phyloP scores from a whole-genome alignment of 495 filamentous ascomycete species.

The Podospora tetraspora region DNA sequence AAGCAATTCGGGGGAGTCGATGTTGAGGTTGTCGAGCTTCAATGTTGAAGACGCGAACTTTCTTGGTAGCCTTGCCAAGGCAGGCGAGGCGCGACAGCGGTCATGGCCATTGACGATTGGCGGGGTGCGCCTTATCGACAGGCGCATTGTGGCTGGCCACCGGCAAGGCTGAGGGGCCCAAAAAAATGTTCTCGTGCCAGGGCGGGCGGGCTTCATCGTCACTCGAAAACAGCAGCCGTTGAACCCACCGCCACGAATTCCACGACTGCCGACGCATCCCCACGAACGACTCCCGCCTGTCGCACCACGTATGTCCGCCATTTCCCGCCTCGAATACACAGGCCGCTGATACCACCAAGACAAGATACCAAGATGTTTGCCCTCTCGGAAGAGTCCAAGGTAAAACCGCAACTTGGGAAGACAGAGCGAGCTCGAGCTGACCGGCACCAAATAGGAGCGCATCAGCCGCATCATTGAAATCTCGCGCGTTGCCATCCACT shows the following conservation, averaged over 20 bases:
- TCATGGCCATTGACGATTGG: neutral
- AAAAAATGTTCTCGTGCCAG: neutral
- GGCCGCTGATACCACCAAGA: neutral
- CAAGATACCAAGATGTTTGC: slow-evolving; percentile 58
- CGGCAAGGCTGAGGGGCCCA: neutral
- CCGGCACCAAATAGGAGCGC: slow-evolving; percentile 64
- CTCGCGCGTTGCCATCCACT: slow-evolving; percentile 93
- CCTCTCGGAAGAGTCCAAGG: slow-evolving; percentile 96
- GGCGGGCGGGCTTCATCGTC: neutral
- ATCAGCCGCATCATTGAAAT: slow-evolving; percentile 92
- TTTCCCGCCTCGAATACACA: neutral
- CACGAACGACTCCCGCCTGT: neutral
- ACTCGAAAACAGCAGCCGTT: neutral
- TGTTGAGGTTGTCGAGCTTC: neutral
- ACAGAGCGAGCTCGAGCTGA: slow-evolving; percentile 4
- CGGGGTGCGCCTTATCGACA: neutral
- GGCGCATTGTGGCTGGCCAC: neutral
- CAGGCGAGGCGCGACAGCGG: neutral
- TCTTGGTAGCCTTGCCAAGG: neutral
- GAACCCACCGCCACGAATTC: neutral
- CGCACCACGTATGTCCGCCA: neutral
- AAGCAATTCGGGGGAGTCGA: neutral
- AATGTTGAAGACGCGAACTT: neutral
- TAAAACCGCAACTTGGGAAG: slow-evolving; percentile 32
- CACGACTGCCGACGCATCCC: neutral